phyloP scores from a whole-genome alignment of 768 basidiomycete species.

The Coprinopsis strossmayeri region DNA sequence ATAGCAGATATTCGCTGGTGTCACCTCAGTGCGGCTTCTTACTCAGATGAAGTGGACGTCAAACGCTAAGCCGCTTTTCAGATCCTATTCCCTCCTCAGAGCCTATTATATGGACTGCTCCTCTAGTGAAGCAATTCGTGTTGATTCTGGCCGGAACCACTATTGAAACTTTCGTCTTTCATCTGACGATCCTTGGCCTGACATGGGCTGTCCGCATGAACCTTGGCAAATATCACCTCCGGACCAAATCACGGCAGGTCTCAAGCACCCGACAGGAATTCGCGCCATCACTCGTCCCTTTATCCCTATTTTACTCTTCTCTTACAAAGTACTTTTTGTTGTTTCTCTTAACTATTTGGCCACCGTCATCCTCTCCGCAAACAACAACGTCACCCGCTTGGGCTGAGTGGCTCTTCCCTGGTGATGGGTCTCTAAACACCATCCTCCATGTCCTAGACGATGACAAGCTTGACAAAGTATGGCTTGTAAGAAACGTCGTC shows the following conservation, averaged over 20 bases:
- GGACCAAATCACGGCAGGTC: conserved; percentile 10
- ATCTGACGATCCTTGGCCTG: conserved; percentile 54
- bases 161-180: conserved; percentile 74
- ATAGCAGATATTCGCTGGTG: conserved; percentile 71
- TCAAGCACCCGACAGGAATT: conserved; percentile 43
- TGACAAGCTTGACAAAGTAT: conserved; percentile 71
- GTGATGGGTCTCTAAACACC: conserved; percentile 27
- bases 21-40: conserved; percentile 58
- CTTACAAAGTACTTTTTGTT: conserved; percentile 79
- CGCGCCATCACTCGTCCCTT: conserved; percentile 68
- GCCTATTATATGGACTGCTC: conserved; percentile 44
- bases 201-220: conserved; percentile 46
- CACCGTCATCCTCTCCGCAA: conserved; percentile 38
- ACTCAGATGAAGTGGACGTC: too few relatives aligned
- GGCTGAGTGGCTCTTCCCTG: conserved; percentile 19
- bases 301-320: conserved; percentile 80
- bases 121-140: conserved; percentile 43
- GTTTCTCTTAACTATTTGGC: conserved; percentile 79
- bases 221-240: conserved; percentile 28
- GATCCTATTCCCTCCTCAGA: conserved; percentile 33
- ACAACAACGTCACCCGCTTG: conserved; percentile 19
- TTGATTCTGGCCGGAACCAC: conserved; percentile 61
- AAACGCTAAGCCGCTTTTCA: conserved; percentile 16
- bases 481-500: conserved; percentile 77
- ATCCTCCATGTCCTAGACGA: conserved; percentile 60